These are phyloP conservation scores for Pholiota molesta DNA, from an alignment of 768 basidiomycete genomes.

Conservation along the genomic window DNA sequence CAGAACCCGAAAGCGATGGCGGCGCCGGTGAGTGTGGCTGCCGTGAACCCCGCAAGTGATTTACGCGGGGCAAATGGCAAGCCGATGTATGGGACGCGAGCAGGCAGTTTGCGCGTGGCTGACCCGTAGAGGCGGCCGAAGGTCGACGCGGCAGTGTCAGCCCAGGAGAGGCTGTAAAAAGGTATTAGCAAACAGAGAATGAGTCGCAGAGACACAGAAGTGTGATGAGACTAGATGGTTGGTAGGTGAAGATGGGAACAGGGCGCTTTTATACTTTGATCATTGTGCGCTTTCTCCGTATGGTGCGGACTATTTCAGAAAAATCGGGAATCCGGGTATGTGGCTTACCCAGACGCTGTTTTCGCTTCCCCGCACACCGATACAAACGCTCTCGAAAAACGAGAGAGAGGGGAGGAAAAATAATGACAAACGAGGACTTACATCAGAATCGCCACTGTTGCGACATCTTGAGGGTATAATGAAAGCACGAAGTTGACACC, in stretches of 20 bases:
- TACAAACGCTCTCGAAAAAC: background rate
- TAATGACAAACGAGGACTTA: slow-evolving; percentile 37
- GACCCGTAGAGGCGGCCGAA: slow-evolving; percentile 84
- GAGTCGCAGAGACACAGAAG: background rate
- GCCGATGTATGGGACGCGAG: slow-evolving; percentile 43
- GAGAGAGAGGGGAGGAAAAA: background rate
- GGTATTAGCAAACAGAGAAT: background rate
- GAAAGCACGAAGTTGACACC: slow-evolving; percentile 80
- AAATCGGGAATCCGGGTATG: no score
- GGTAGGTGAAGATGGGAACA: no score
- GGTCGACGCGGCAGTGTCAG: slow-evolving; percentile 92
- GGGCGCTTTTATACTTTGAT: no score
- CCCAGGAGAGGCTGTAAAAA: slow-evolving; percentile 82
- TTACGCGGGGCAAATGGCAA: slow-evolving; percentile 82
- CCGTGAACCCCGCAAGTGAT: slow-evolving; percentile 82
- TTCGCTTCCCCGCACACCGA: no score
- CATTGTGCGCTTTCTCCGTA: background rate
- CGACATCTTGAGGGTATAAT: slow-evolving; percentile 83
- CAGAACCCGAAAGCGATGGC: slow-evolving; percentile 72
- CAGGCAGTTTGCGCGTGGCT: slow-evolving; percentile 57
- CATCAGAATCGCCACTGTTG: slow-evolving; percentile 90
- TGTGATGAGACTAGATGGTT: background rate
- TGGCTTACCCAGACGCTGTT: no score
- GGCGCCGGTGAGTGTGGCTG: slow-evolving; percentile 74
- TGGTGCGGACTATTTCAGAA: background rate